Evolutionary conservation across 1,139 yeast genomes (phyloP).

Genomic region (Kurtzmaniella natalensis): DNA sequence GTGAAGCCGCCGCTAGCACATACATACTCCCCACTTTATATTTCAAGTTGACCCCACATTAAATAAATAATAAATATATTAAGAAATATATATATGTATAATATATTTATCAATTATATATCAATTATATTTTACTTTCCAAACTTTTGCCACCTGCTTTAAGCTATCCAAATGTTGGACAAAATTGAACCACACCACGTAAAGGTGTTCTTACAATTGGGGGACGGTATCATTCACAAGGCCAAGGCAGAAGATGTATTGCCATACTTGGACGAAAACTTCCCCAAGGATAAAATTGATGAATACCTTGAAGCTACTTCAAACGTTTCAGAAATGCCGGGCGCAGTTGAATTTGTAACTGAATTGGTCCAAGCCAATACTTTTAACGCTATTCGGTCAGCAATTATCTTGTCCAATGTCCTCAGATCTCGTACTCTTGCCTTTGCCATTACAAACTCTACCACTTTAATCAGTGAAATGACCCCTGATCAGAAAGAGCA

Average conservation of each 20-base stretch:
- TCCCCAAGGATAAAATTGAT: constrained; percentile 27
- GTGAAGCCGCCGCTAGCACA: no score
- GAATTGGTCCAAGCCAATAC: constrained; percentile 15
- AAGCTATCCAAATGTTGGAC: no score
- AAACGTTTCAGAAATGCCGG: constrained; percentile 30
- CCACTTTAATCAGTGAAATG: constrained; percentile 37
- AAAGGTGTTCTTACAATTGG: constrained; percentile 22
- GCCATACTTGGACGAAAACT: constrained; percentile 22
- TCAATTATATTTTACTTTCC: no score
- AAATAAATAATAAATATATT: no score
- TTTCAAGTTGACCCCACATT: no score
- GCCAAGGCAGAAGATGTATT: constrained; percentile 25
- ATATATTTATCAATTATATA: no score
- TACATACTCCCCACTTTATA: no score
- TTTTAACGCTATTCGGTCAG: constrained; percentile 16
- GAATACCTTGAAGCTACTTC: constrained; percentile 27
- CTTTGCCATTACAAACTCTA: constrained; percentile 31
- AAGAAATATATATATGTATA: no score
- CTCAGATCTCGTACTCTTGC: constrained; percentile 33
- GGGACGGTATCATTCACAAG: constrained; percentile 37
- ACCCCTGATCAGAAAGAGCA: constrained; percentile 23
- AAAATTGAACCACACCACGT: constrained; percentile 22
- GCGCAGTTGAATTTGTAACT: constrained; percentile 19
- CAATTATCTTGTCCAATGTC: constrained; percentile 21
- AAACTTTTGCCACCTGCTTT: no score